A percentile compares a stretch with the other conserved stretches of the same genome.
Evolutionary conservation across 1,284 basidiomycete species (phyloP).

Genomic region (Moesziomyces antarcticus): DNA sequence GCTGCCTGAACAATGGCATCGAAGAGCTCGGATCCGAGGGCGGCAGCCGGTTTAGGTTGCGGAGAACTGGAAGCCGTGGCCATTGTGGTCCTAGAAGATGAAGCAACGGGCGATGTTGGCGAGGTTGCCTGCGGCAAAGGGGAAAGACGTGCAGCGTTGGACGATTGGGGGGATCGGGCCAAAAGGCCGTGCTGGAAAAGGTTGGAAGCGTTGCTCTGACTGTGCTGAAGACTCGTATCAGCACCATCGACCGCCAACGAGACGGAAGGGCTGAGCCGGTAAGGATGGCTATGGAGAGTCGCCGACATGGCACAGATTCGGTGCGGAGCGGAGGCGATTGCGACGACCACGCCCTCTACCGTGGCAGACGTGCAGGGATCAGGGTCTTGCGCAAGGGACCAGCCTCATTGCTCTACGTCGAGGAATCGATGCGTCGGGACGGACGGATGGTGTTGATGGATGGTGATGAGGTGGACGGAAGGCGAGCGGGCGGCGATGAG

Average conservation of each 20-base stretch:
- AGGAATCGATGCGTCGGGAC: not conserved
- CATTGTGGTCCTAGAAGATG: not conserved
- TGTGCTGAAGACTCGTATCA: not conserved
- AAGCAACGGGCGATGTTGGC: not conserved
- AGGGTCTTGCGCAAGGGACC: not conserved
- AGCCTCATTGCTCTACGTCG: not conserved
- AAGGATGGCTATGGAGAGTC: not conserved
- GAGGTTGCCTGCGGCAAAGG: too few species aligned
- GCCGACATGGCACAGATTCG: not conserved
- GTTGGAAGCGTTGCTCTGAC: not conserved
- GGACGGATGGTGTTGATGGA: not conserved
- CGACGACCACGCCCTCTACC: not conserved
- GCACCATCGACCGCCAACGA: not conserved
- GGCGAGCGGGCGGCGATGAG: not conserved
- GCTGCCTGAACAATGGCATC: conserved; percentile 47
- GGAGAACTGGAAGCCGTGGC: not conserved
- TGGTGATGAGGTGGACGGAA: not conserved
- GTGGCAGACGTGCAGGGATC: not conserved
- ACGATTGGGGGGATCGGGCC: not conserved
- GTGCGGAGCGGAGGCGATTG: not conserved
- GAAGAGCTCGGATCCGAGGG: conserved; percentile 32
- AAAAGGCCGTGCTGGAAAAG: not conserved
- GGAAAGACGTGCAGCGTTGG: not conserved
- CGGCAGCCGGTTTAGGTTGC: conserved; percentile 10
- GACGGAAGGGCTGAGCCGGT: not conserved